Evolutionary conservation across 2,329 filamentous ascomycete genomes (phyloP).

Genomic region (Huntiella moniliformis): DNA sequence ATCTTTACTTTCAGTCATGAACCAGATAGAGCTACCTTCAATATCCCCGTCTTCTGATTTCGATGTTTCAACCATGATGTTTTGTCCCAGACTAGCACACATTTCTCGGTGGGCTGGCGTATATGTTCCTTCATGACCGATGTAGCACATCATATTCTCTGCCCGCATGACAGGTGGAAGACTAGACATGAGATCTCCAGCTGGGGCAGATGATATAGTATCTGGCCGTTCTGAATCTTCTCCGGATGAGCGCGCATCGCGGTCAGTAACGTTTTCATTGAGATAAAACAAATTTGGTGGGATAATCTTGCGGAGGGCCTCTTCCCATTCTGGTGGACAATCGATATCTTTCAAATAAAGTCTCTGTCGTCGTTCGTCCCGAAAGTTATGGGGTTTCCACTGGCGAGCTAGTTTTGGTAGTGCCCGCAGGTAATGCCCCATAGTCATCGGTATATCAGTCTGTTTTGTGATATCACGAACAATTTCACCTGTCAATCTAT

Average conservation of each 20-base stretch:
- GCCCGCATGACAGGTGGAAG: conserved; percentile 74
- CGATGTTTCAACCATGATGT: conserved; percentile 94
- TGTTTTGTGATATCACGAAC: conserved; percentile 63
- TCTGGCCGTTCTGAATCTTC: conserved; percentile 23
- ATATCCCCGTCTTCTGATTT: conserved; percentile 50
- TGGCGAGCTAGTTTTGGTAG: conserved; percentile 72
- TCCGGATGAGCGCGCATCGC: conserved; percentile 15
- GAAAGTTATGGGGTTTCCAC: conserved; percentile 57
- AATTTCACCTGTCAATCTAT: conserved; percentile 44
- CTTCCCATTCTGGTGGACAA: conserved; percentile 71
- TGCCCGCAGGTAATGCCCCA: conserved; percentile 75
- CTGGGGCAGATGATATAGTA: conserved; percentile 43
- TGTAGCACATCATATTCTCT: conserved; percentile 94
- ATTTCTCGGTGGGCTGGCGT: conserved; percentile 92
- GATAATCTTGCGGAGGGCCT: conserved; percentile 58
- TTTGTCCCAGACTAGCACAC: conserved; percentile 90
- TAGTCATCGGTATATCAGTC: conserved; percentile 63
- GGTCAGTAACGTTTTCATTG: conserved; percentile 51
- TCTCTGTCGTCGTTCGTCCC: conserved; percentile 61
- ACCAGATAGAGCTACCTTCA: conserved; percentile 85
- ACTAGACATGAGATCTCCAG: conserved; percentile 89
- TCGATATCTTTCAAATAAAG: conserved; percentile 96
- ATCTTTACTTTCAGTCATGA: conserved; percentile 95
- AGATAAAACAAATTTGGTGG: conserved; percentile 76
- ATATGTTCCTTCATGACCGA: conserved; percentile 92